phyloP scores from a whole-genome alignment of 2,329 filamentous ascomycete species.

The Zasmidium citrigriseum region DNA sequence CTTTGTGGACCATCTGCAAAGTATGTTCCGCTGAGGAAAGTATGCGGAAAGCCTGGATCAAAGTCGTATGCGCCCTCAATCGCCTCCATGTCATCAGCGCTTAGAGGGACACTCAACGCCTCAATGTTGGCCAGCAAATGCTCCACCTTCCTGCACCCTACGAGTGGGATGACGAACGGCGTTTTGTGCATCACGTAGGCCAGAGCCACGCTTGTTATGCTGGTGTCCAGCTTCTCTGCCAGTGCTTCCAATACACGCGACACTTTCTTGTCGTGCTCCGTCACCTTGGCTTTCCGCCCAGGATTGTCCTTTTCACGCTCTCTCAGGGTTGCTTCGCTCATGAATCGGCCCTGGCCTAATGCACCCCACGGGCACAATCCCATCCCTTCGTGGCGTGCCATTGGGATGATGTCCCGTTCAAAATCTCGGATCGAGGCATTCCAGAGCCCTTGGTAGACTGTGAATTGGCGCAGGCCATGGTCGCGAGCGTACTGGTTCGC shows the following conservation, averaged over 20 bases:
- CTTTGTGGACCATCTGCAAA: neutral
- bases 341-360: constrained; percentile 20
- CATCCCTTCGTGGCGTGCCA: constrained; percentile 53
- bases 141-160: constrained; percentile 68
- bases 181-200: constrained; percentile 37
- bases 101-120: constrained; percentile 62
- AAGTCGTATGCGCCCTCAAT: constrained; percentile 65
- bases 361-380: constrained; percentile 58
- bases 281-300: constrained; percentile 29
- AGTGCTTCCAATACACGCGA: constrained; percentile 62
- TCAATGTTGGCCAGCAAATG: constrained; percentile 71
- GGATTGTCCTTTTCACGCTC: constrained; percentile 34
- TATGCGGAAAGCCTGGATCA: constrained; percentile 41
- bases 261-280: constrained; percentile 49
- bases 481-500: constrained; percentile 51
- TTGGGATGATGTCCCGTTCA: constrained; percentile 50
- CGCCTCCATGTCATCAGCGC: constrained; percentile 62
- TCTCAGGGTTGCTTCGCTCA: constrained; percentile 26
- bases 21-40: constrained; percentile 9
- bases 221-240: constrained; percentile 55
- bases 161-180: constrained; percentile 64
- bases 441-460: constrained; percentile 42
- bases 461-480: constrained; percentile 52
- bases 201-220: constrained; percentile 59
- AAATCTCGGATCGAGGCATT: constrained; percentile 38